phyloP scores from a whole-genome alignment of 75 land plant species.

The Picea glauca region DNA sequence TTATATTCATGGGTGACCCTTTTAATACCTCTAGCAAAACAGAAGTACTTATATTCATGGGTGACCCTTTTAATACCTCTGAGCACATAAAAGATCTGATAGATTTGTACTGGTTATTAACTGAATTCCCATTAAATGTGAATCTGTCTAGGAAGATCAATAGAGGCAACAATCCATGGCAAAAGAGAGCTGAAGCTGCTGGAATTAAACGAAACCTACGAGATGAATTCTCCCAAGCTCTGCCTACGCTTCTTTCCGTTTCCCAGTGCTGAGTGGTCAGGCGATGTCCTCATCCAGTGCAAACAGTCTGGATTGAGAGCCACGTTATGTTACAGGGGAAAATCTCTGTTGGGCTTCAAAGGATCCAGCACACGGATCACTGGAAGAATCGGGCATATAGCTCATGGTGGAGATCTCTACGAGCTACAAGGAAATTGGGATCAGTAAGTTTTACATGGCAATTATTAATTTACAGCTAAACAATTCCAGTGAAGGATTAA shows the following conservation, averaged over 20 bases:
- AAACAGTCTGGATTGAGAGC: conserved; percentile 74
- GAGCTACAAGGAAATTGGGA: conserved; percentile 11
- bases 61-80: too few species aligned
- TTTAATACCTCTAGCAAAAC: too few species aligned
- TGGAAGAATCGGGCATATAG: conserved; percentile 30
- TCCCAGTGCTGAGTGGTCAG: conserved; percentile 43
- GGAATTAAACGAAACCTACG: conserved; percentile 58
- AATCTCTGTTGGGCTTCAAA: conserved; percentile 42
- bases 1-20: too few species aligned
- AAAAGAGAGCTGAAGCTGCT: conserved; percentile 51
- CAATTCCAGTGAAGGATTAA: not conserved
- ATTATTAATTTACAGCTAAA: not conserved
- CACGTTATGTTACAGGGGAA: conserved; percentile 38
- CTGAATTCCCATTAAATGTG: too few species aligned
- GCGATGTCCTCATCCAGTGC: conserved; percentile 59
- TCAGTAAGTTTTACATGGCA: not conserved
- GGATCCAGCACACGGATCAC: conserved; percentile 41
- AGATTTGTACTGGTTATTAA: too few species aligned
- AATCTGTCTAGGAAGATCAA: not conserved
- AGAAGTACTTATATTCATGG: too few species aligned
- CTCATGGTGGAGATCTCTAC: not conserved
- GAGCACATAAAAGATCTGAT: too few species aligned
- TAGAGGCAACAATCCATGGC: conserved; percentile 20
- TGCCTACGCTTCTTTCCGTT: conserved; percentile 44
- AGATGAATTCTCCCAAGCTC: conserved; percentile 68